A percentile compares a stretch with the other conserved stretches of the same genome.
Evolutionary conservation across 208 protist species (phyloP).

Genomic region (Trichomonas vaginalis): DNA sequence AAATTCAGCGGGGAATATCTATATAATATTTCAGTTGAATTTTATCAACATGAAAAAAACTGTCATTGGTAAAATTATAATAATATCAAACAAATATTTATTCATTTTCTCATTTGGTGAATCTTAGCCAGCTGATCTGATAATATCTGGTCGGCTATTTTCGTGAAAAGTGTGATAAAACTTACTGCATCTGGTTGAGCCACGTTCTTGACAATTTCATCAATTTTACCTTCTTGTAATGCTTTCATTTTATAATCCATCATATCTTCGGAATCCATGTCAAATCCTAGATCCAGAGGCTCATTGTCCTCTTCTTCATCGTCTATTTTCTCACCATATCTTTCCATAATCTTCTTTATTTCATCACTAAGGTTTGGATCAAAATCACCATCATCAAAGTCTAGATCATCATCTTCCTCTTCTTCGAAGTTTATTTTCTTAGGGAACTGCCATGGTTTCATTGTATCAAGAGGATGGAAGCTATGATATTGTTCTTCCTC

Average conservation of each 20-base stretch:
- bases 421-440: background rate
- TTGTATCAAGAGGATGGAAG: background rate
- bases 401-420: background rate
- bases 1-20: too few species aligned
- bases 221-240: background rate
- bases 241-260: background rate
- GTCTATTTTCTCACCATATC: background rate
- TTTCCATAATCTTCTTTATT: background rate
- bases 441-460: background rate
- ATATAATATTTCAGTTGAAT: too few species aligned
- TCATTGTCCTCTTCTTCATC: background rate
- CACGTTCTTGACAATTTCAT: background rate
- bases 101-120: too few species aligned
- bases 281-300: too few species aligned
- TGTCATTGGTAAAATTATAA: too few species aligned
- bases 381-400: background rate
- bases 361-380: background rate
- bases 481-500: background rate
- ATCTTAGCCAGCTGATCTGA: too few species aligned
- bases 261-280: too few species aligned
- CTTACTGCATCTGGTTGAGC: background rate
- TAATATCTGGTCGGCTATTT: background rate
- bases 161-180: background rate
- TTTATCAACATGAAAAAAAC: too few species aligned
- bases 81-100: too few species aligned